These are phyloP conservation scores for Protomyces pachydermus DNA, from an alignment of 1,139 yeast genomes.

Conservation along the genomic window DNA sequence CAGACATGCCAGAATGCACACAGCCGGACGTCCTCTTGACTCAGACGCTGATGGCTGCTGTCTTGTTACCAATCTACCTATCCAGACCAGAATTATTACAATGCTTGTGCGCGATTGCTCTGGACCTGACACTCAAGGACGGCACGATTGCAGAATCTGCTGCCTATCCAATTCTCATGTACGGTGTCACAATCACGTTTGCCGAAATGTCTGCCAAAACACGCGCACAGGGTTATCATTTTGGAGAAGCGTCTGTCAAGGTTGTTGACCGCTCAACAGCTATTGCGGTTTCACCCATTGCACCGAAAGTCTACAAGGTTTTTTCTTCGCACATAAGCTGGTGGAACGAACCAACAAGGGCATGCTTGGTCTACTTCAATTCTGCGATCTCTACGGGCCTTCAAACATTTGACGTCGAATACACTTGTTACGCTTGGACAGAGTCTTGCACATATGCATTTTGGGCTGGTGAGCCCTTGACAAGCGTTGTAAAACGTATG, in stretches of 20 bases:
- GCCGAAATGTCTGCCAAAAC: not conserved
- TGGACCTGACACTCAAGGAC: not conserved
- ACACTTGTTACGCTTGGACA: slow-evolving; percentile 15
- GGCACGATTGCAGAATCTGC: slow-evolving; percentile 12
- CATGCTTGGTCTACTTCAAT: slow-evolving; percentile 20
- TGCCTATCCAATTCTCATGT: slow-evolving; percentile 21
- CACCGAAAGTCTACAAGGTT: slow-evolving; percentile 16
- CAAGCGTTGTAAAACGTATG: slow-evolving; percentile 7
- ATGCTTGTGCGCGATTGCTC: slow-evolving; percentile 6
- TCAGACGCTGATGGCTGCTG: slow-evolving; percentile 14
- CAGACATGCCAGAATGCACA: not conserved
- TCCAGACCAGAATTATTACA: slow-evolving; percentile 11
- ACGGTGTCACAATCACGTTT: slow-evolving; percentile 10
- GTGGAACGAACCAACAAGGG: slow-evolving; percentile 23
- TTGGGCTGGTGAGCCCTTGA: slow-evolving; percentile 23
- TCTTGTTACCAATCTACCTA: slow-evolving; percentile 11
- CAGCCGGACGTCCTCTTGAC: not conserved
- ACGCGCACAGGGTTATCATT: slow-evolving; percentile 15
- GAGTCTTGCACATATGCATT: slow-evolving; percentile 20
- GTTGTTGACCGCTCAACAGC: slow-evolving; percentile 9
- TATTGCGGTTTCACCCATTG: not conserved
- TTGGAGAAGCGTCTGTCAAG: slow-evolving; percentile 16
- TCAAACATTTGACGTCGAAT: slow-evolving; percentile 15
- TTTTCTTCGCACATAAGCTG: slow-evolving; percentile 18
- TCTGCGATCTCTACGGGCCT: slow-evolving; percentile 17